These are phyloP conservation scores for Dovyalis caffra DNA, from an alignment of 345 rosid species.

Conservation along the genomic window DNA sequence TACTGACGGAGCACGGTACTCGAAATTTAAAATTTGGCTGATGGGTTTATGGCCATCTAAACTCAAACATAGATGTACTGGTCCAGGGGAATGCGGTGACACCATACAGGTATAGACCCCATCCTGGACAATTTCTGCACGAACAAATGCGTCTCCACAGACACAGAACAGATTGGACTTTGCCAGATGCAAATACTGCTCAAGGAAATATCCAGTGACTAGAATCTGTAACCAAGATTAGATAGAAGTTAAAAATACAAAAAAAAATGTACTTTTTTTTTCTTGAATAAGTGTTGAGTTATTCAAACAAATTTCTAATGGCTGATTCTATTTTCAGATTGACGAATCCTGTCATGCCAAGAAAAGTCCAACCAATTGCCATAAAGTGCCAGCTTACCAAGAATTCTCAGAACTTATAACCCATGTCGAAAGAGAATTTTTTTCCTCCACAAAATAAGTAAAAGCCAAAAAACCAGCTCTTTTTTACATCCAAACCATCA, in stretches of 20 bases:
- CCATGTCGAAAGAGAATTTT: background rate
- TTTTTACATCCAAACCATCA: background rate
- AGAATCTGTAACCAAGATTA: conserved; percentile 52
- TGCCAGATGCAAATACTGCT: conserved; percentile 49
- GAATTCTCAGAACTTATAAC: background rate
- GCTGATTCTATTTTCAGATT: background rate
- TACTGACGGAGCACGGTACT: conserved; percentile 49
- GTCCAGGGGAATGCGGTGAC: conserved; percentile 64
- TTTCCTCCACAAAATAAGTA: background rate
- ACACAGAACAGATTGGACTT: conserved; percentile 64
- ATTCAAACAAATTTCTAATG: background rate
- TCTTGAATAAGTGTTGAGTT: background rate
- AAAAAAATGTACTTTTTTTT: background rate
- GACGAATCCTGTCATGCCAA: background rate
- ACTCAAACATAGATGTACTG: conserved; percentile 65
- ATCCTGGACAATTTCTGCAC: conserved; percentile 58
- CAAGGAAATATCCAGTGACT: conserved; percentile 65
- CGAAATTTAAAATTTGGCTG: conserved; percentile 74
- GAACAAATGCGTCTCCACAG: conserved; percentile 63
- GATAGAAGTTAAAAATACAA: background rate
- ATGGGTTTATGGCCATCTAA: conserved; percentile 75
- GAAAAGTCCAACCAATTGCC: background rate
- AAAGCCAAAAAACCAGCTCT: background rate
- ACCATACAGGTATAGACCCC: conserved; percentile 89
- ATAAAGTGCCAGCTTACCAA: background rate